These are phyloP conservation scores for Penicillium robsamsonii DNA, from an alignment of 495 filamentous ascomycete genomes.

Conservation along the genomic window DNA sequence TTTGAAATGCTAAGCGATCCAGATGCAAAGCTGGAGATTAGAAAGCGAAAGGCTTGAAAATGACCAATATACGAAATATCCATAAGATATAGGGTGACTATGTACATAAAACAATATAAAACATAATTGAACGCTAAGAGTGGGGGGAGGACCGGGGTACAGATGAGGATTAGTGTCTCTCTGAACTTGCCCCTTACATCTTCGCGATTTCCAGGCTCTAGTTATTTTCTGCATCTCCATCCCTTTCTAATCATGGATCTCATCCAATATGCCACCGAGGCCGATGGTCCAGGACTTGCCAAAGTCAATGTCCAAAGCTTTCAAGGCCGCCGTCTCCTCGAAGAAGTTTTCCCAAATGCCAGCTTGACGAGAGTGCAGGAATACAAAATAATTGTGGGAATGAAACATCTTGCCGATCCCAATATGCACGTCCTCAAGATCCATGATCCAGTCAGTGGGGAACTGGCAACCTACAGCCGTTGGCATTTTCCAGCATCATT, in stretches of 20 bases:
- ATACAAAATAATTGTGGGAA: conserved; percentile 22
- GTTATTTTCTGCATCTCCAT: not conserved
- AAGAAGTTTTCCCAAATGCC: conserved; percentile 19
- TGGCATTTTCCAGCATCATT: conserved; percentile 24
- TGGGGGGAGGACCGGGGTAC: no score
- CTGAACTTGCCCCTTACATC: not conserved
- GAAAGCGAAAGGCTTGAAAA: not conserved
- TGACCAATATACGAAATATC: no score
- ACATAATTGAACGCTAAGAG: no score
- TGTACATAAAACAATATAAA: no score
- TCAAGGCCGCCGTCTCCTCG: conserved; percentile 9
- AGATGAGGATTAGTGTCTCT: no score
- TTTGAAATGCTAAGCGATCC: conserved; percentile 3
- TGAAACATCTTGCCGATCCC: conserved; percentile 27
- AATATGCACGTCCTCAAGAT: conserved; percentile 28
- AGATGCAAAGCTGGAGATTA: not conserved
- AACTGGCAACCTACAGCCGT: conserved; percentile 21
- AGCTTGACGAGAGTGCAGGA: conserved; percentile 4
- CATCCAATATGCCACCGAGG: conserved; percentile 25
- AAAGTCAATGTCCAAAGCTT: conserved; percentile 27
- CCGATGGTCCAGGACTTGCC: conserved; percentile 20
- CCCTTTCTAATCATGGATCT: not conserved
- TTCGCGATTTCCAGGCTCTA: not conserved
- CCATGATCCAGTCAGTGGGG: conserved; percentile 15
- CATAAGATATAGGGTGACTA: no score